Percentiles rank a stretch among this genome's conserved stretches.
Conservation (phyloP, 495 filamentous ascomycete species). For the Pyrenula massariospora region DNA sequence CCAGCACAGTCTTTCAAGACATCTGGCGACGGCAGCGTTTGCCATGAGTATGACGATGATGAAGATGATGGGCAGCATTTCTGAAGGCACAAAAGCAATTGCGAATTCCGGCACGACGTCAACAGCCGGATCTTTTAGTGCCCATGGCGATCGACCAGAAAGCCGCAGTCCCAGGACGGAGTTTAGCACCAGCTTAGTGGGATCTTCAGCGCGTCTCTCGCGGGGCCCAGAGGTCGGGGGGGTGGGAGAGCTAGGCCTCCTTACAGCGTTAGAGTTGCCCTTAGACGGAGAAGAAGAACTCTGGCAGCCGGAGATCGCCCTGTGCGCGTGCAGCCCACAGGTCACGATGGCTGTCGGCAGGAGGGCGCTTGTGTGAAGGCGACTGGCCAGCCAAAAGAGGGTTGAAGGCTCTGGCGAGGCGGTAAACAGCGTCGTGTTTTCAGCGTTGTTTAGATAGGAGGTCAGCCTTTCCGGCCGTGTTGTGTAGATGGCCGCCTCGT, state of each 20-base stretch:
- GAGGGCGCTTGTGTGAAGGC: not conserved
- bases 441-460: too few relatives aligned
- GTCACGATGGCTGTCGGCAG: not conserved
- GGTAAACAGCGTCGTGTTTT: too few relatives aligned
- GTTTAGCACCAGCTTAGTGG: not conserved
- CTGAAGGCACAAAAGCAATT: not conserved
- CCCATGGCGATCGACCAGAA: not conserved
- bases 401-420: too few relatives aligned
- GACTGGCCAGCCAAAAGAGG: not conserved
- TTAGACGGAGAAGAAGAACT: not conserved
- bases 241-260: not conserved
- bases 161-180: not conserved
- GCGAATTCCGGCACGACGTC: not conserved
- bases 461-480: too few relatives aligned
- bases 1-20: not conserved
- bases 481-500: too few relatives aligned
- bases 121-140: not conserved
- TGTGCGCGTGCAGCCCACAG: not conserved
- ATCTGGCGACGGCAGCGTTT: not conserved
- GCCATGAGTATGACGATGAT: too few relatives aligned
- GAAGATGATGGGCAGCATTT: too few relatives aligned
- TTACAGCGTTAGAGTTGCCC: not conserved
- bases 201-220: not conserved
- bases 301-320: not conserved
- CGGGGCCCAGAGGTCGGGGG: too few relatives aligned